A percentile compares a stretch with the other conserved stretches of the same genome.
These are phyloP conservation scores for Cicer arietinum DNA, from an alignment of 306 rosid genomes.

Conservation along the genomic window DNA sequence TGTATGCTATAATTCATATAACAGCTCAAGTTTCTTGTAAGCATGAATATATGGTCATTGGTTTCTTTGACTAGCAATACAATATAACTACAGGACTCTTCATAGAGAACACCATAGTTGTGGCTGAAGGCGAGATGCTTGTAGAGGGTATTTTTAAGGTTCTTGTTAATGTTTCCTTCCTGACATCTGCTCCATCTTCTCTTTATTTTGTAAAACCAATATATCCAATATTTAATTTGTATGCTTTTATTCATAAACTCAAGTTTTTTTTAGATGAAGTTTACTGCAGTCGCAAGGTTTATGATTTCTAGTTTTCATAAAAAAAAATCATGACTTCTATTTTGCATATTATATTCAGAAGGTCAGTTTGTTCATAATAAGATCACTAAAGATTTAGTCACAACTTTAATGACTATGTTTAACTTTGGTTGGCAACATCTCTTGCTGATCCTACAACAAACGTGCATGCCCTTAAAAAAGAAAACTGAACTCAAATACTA, in stretches of 20 bases:
- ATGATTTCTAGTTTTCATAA: constrained; percentile 11
- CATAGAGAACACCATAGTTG: constrained; percentile 90
- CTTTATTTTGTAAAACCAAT: constrained; percentile 17
- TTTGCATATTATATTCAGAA: background rate
- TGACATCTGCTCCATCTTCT: constrained; percentile 10
- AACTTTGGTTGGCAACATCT: constrained; percentile 4
- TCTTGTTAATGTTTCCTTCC: constrained; percentile 41
- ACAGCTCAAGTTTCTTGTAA: constrained; percentile 29
- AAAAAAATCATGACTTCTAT: background rate
- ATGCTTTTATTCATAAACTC: background rate
- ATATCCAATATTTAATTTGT: constrained; percentile 15
- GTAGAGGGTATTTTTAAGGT: constrained; percentile 85
- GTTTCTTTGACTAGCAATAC: constrained; percentile 81
- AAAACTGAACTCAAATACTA: constrained; percentile 22
- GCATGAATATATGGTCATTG: constrained; percentile 10
- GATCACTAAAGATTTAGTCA: background rate
- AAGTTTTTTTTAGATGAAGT: background rate
- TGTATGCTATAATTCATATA: constrained; percentile 8
- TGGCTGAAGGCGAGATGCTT: constrained; percentile 96
- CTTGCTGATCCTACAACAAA: constrained; percentile 4
- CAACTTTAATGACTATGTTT: constrained; percentile 18
- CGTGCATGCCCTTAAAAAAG: constrained; percentile 23
- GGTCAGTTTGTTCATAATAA: background rate
- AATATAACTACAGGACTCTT: constrained; percentile 96
- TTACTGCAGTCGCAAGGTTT: constrained; percentile 13